Percentiles rank a stretch among this genome's conserved stretches.
Conservation (phyloP, 2,329 filamentous ascomycete genomes). For the Plectosphaerella sp. region DNA sequence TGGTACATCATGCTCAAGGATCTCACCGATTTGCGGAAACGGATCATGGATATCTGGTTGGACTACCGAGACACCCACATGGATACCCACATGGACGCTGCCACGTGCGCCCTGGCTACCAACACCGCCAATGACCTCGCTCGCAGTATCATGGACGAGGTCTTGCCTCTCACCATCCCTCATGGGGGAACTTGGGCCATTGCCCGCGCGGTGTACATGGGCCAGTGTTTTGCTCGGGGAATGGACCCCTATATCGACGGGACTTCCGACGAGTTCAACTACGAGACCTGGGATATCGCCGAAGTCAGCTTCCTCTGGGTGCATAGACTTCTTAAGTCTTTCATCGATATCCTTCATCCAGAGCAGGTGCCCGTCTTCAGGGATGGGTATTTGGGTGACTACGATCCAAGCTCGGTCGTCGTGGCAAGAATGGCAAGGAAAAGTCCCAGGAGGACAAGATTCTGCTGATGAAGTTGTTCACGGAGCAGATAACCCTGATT, state of each 20-base stretch:
- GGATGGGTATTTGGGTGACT: neutral
- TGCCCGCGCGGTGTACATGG: too few species aligned
- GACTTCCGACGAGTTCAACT: too few species aligned
- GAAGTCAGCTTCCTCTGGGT: too few species aligned
- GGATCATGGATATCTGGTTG: slow-evolving; percentile 25
- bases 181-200: slow-evolving; percentile 15
- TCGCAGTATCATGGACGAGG: slow-evolving; percentile 23
- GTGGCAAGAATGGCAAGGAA: slow-evolving; percentile 16
- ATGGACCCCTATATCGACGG: too few species aligned
- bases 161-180: slow-evolving; percentile 16
- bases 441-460: slow-evolving; percentile 30
- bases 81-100: too few species aligned
- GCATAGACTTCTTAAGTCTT: too few species aligned
- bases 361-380: neutral
- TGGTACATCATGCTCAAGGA: slow-evolving; percentile 22
- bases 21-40: slow-evolving; percentile 19
- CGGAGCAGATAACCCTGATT: slow-evolving; percentile 20
- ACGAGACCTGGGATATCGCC: too few species aligned
- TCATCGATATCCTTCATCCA: slow-evolving; percentile 2
- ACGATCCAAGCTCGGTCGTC: neutral
- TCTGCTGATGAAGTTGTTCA: slow-evolving; percentile 25
- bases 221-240: neutral
- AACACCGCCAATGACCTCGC: slow-evolving; percentile 30
- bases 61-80: slow-evolving; percentile 15
- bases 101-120: slow-evolving; percentile 27